Percentiles rank a stretch among this genome's conserved stretches.
Evolutionary conservation across 352 stramenopile species (phyloP).

Genomic region (Phytopythium chamaehyphon): DNA sequence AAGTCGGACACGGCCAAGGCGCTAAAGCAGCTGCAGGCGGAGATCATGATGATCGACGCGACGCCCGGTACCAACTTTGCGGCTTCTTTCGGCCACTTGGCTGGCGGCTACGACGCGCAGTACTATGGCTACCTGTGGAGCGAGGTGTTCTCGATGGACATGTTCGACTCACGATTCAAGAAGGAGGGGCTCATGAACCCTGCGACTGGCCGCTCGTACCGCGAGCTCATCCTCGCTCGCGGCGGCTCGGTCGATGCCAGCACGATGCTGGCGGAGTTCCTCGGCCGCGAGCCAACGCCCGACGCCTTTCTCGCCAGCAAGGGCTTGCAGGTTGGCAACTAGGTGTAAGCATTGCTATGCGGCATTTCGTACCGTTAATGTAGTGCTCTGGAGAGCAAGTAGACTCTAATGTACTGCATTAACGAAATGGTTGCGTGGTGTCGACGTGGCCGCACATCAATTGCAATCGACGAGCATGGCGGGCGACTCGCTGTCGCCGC

Average conservation of each 20-base stretch:
- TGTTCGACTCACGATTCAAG: constrained; percentile 88
- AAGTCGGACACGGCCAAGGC: constrained; percentile 78
- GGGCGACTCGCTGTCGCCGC: constrained; percentile 58
- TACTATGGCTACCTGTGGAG: constrained; percentile 91
- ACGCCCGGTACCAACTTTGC: constrained; percentile 82
- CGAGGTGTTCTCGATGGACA: constrained; percentile 87
- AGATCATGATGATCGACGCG: constrained; percentile 88
- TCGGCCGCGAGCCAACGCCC: constrained; percentile 73
- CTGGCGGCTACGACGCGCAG: constrained; percentile 70
- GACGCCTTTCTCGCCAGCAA: constrained; percentile 84
- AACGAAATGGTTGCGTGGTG: too few relatives aligned
- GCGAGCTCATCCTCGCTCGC: constrained; percentile 82
- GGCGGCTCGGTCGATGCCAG: constrained; percentile 77
- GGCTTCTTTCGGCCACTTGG: constrained; percentile 81
- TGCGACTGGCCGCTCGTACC: constrained; percentile 75
- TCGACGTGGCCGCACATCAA: neutral
- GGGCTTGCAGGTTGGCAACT: constrained; percentile 33
- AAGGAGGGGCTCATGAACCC: constrained; percentile 81
- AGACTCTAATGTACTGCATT: too few relatives aligned
- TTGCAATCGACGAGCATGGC: constrained; percentile 20
- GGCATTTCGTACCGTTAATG: too few relatives aligned
- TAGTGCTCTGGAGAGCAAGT: too few relatives aligned
- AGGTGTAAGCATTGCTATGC: too few relatives aligned
- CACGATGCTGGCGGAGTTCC: constrained; percentile 77
- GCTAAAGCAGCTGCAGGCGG: constrained; percentile 76